phyloP scores from a whole-genome alignment of 306 rosid species.

The Trichosanthes cucumerina region DNA sequence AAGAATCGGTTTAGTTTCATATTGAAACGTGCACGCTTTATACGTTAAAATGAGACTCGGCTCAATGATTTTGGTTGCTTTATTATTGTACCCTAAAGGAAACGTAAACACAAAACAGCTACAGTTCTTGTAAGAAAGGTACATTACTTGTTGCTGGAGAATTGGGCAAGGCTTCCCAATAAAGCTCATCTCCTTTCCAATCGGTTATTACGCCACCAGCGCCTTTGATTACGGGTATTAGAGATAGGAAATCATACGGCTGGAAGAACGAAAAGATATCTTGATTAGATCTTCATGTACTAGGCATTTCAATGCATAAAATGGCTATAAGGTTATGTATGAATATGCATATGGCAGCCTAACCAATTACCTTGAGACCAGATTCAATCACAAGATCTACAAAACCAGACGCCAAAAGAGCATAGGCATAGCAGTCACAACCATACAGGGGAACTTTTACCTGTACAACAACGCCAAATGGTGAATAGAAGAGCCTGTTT shows the following conservation, averaged over 20 bases:
- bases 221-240: conserved; percentile 87
- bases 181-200: conserved; percentile 76
- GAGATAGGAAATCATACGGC: conserved; percentile 88
- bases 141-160: conserved; percentile 52
- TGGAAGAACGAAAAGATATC: conserved; percentile 23
- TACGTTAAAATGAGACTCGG: background rate
- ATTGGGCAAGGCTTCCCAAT: conserved; percentile 77
- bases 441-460: conserved; percentile 89
- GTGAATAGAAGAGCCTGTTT: background rate
- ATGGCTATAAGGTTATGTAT: background rate
- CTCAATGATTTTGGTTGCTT: background rate
- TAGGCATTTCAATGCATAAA: background rate
- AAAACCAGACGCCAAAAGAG: conserved; percentile 80
- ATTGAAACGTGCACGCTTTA: background rate
- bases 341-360: background rate
- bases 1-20: background rate
- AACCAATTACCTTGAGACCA: conserved; percentile 61
- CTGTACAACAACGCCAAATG: conserved; percentile 22
- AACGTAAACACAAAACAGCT: background rate
- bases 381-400: conserved; percentile 94
- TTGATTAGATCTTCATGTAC: background rate
- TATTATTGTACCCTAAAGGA: background rate
- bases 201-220: conserved; percentile 90
- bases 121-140: background rate
- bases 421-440: conserved; percentile 98